Evolutionary conservation across 129 eudicot genomes (phyloP).

Genomic region (Smallanthus sonchifolius): DNA sequence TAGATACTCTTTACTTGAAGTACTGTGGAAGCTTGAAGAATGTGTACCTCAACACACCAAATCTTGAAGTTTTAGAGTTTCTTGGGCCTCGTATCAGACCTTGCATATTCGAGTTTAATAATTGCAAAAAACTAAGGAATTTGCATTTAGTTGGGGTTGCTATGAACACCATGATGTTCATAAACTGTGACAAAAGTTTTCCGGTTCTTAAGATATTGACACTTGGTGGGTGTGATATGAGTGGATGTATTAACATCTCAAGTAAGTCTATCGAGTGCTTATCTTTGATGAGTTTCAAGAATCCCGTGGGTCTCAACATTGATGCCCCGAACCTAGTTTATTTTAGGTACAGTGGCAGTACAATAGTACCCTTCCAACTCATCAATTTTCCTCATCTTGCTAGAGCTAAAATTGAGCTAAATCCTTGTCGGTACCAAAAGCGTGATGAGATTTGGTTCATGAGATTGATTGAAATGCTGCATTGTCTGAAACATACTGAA

Average conservation of each 20-base stretch:
- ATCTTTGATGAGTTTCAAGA: background rate
- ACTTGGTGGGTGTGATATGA: slow-evolving; percentile 10
- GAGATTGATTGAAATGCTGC: background rate
- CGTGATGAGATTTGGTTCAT: background rate
- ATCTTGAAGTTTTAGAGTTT: slow-evolving; percentile 14
- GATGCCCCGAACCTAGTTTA: background rate
- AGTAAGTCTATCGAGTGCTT: background rate
- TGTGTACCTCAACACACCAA: slow-evolving; percentile 7
- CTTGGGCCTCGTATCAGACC: background rate
- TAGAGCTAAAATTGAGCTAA: background rate
- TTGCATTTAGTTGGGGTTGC: slow-evolving; percentile 7
- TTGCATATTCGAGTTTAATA: slow-evolving; percentile 5
- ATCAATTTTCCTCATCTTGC: background rate
- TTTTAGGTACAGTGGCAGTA: background rate
- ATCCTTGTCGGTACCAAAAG: background rate
- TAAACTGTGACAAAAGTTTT: slow-evolving; percentile 1
- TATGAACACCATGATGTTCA: slow-evolving; percentile 16
- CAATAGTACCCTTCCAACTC: background rate
- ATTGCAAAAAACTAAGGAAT: background rate
- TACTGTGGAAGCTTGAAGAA: slow-evolving; percentile 15
- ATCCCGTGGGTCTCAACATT: background rate
- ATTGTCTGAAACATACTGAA: background rate
- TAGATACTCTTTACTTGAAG: background rate
- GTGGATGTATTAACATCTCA: slow-evolving; percentile 13
- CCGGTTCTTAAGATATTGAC: slow-evolving; percentile 3